Percentiles rank a stretch among this genome's conserved stretches.
Evolutionary conservation across 495 filamentous ascomycete species (phyloP).

Genomic region (Mytilinidion resinicola): DNA sequence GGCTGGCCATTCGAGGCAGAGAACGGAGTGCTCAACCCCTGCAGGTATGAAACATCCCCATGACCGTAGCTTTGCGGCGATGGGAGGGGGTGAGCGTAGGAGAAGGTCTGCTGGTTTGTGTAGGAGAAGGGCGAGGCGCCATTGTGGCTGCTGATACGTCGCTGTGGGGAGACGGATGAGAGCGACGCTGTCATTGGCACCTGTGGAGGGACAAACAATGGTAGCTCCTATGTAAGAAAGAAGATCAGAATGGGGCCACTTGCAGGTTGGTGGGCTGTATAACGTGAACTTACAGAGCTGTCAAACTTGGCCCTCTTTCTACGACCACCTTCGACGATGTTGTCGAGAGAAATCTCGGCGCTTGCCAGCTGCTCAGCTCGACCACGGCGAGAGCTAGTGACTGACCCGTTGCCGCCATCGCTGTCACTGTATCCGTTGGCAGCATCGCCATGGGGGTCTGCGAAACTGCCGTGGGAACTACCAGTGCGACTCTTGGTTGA

Average conservation of each 20-base stretch:
- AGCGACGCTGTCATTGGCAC: conserved; percentile 82
- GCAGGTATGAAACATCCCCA: conserved; percentile 44
- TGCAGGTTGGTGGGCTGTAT: not conserved
- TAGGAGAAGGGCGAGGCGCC: conserved; percentile 62
- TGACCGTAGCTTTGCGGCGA: conserved; percentile 71
- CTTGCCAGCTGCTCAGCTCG: conserved; percentile 79
- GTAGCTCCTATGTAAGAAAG: conserved; percentile 64
- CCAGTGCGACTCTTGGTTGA: conserved; percentile 61
- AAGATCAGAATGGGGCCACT: not conserved
- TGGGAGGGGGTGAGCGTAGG: conserved; percentile 62
- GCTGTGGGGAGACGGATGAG: conserved; percentile 87
- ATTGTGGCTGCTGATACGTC: conserved; percentile 58
- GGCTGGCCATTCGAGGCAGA: conserved; percentile 51
- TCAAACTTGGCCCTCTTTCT: conserved; percentile 96
- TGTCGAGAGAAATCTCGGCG: conserved; percentile 93
- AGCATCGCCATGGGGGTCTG: conserved; percentile 56
- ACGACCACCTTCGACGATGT: conserved; percentile 94
- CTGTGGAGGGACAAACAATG: conserved; percentile 88
- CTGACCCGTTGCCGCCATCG: conserved; percentile 66
- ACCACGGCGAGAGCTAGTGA: conserved; percentile 60
- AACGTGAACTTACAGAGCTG: conserved; percentile 69
- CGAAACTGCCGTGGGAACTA: conserved; percentile 57
- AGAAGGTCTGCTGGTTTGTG: conserved; percentile 66
- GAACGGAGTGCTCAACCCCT: conserved; percentile 44
- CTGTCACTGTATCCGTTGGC: conserved; percentile 71